Base-by-base conservation (phyloP, 208 protist genomes). In the Crithidia acanthocephali region DNA sequence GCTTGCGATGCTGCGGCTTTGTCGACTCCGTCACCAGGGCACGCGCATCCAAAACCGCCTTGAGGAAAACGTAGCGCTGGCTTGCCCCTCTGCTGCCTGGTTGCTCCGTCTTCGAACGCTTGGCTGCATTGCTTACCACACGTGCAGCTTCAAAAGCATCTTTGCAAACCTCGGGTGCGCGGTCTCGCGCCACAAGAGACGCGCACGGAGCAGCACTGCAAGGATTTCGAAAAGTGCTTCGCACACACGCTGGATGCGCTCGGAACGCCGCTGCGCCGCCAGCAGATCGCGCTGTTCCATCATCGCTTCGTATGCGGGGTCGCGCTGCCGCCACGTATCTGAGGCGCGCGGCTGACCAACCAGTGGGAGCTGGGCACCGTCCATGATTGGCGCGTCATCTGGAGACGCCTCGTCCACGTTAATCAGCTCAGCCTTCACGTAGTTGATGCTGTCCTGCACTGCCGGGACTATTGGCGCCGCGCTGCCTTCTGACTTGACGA, bases 211-310 rank as follows among this genome's bases (percentile, higher is more conserved):
- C 2, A 95, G 57, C 1, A 90, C 64, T 13, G 78, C 68, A 13
- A 92, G 51, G 0, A 97, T 50, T 25, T 47, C 22, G 27, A 80
- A 76, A 28, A 93, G 79, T 15, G 68, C 66, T 55, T 83, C 67
- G 25, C 69, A 86, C 15, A 83, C 79, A 23, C 78, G 81, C 64
- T 89, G 82, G 42, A 95, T 93, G 27, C 86, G 92, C 64, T 94
- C 80, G 11, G 85, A 90, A 51, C 87, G 85, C 30, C 88, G 81
- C 55, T 90, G 75, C 9, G 92, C 92, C 1, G 88, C 80, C 8
- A 93, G 70, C n/a, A 88, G 58, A 56, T 95, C 83, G 45, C 80
- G 79, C 55, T 93, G 88, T 66, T 95, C 88, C 37, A 84, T 65
- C 82, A 93, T 88, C 20, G 80, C 80, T 67, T 86, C 81, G 53